These are phyloP conservation scores for Acidiella bohemica DNA, from an alignment of 495 filamentous ascomycete species.

Conservation along the genomic window DNA sequence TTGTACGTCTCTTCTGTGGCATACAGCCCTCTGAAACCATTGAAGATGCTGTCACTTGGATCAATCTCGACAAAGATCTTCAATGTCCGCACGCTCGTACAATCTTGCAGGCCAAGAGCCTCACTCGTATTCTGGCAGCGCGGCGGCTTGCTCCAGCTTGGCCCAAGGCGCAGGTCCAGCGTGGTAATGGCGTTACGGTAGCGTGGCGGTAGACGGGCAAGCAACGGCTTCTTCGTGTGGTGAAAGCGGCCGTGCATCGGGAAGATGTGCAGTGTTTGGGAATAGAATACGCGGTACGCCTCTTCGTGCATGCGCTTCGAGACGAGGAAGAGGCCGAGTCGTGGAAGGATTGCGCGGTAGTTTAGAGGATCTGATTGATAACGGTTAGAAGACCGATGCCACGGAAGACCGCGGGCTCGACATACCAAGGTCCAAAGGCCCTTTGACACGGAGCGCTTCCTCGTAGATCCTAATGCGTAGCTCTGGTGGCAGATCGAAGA, in stretches of 20 bases:
- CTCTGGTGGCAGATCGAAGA: conserved; percentile 67
- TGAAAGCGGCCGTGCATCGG: conserved; percentile 55
- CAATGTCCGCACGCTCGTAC: conserved; percentile 45
- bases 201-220: conserved; percentile 49
- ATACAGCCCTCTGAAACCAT: conserved; percentile 49
- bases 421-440: conserved; percentile 49
- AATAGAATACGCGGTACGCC: conserved; percentile 61
- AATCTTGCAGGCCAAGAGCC: conserved; percentile 51
- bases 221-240: conserved; percentile 48
- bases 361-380: conserved; percentile 49
- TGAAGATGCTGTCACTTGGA: conserved; percentile 52
- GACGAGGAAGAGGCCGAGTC: conserved; percentile 48
- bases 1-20: conserved; percentile 57
- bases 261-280: conserved; percentile 67
- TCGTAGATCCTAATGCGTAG: conserved; percentile 59
- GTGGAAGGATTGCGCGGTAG: conserved; percentile 41
- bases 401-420: too few species aligned
- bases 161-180: conserved; percentile 65
- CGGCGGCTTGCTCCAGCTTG: conserved; percentile 67
- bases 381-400: too few species aligned
- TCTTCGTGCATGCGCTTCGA: conserved; percentile 56
- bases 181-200: conserved; percentile 54
- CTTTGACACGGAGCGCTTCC: conserved; percentile 40
- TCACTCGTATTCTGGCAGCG: conserved; percentile 56
- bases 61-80: conserved; percentile 71